A percentile compares a stretch with the other conserved stretches of the same genome.
These are phyloP conservation scores for Rhytidhysteron rufulum DNA, from an alignment of 2,329 filamentous ascomycete species.

Conservation along the genomic window DNA sequence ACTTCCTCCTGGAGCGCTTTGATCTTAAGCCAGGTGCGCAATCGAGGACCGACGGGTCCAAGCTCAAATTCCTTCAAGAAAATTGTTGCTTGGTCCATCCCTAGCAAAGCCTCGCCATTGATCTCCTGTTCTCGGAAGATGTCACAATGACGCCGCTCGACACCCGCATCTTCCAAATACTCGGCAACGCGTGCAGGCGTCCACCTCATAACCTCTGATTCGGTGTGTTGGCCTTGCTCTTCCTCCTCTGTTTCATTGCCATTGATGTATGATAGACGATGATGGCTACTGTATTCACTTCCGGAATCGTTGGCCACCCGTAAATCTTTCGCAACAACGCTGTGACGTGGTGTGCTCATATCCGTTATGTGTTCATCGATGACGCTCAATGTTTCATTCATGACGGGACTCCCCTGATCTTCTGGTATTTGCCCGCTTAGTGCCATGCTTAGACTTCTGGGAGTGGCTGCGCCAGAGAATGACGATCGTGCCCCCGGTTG, in stretches of 20 bases:
- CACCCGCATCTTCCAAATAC: slow-evolving; percentile 78
- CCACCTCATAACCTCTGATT: slow-evolving; percentile 76
- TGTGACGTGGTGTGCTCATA: slow-evolving; percentile 61
- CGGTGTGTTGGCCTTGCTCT: slow-evolving; percentile 66
- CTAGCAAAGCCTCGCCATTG: slow-evolving; percentile 83
- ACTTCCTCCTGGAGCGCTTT: slow-evolving; percentile 88
- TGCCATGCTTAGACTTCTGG: slow-evolving; percentile 33
- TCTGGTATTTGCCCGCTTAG: slow-evolving; percentile 23
- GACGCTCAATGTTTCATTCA: slow-evolving; percentile 91
- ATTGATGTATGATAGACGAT: slow-evolving; percentile 84
- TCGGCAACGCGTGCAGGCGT: slow-evolving; percentile 78
- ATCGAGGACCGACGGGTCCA: slow-evolving; percentile 79
- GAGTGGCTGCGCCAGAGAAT: slow-evolving; percentile 10
- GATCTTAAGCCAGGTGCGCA: slow-evolving; percentile 97
- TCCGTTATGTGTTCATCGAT: slow-evolving; percentile 97
- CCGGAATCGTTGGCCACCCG: slow-evolving; percentile 66
- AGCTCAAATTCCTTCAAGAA: slow-evolving; percentile 95
- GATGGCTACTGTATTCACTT: slow-evolving; percentile 84
- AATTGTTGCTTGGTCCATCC: slow-evolving; percentile 91
- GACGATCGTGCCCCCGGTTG: slow-evolving; percentile 19
- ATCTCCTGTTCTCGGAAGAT: slow-evolving; percentile 97
- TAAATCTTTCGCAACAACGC: slow-evolving; percentile 50
- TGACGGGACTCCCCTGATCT: slow-evolving; percentile 65
- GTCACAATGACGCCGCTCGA: slow-evolving; percentile 87
- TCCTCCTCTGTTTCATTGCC: slow-evolving; percentile 96